Base-by-base conservation (phyloP, 768 basidiomycete genomes). In the Gymnopilus dilepis region DNA sequence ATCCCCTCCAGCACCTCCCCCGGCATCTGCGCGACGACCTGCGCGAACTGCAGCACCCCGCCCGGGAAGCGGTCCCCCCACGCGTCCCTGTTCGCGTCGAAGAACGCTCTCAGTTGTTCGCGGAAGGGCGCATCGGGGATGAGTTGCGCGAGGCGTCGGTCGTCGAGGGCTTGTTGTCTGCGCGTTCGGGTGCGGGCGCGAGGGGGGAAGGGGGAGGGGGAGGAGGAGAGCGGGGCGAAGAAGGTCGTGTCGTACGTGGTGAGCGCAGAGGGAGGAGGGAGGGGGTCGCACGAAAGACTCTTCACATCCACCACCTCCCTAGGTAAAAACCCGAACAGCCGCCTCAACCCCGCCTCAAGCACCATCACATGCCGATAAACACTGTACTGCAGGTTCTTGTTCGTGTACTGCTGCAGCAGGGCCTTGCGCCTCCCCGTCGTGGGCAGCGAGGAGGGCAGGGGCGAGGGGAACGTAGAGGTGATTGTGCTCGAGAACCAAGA, bases 221-320 rank as follows among this genome's bases (percentile, higher is more conserved):
- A 37, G 34, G 34, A 37, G 34, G 34, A 37, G 34, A 37, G 34
- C 3, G 34, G 34, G 34, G 73, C 76, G 77, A 98, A 96, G 75
- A 95, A 97, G n/a, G 72, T 73, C 3, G 82, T 76, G 63, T 94
- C 82, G 74, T 97, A 97, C 40, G 67, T 70, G 33, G 81, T 89
- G 2, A 86, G 68, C 2, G 82, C 75, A 0, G 82, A 81, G 6
- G 75, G 76, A 0, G 96, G 95, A 0, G 96, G 94, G 2, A 97
- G 77, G 0, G 96, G 95, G 69, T 98, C 97, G 66, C 90, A 97
- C 8, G 89, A 86, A 62, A 92, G 77, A 6, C 85, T 81, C 58
- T 86, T 83, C 12, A 74, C 77, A 4, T 80, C 75, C 12, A 84
- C 73, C 4, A 91, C 78, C 4, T 76, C 67, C 12, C 79, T 76